Conservation (phyloP, 129 eudicot genomes). For the Saposhnikovia divaricata region DNA sequence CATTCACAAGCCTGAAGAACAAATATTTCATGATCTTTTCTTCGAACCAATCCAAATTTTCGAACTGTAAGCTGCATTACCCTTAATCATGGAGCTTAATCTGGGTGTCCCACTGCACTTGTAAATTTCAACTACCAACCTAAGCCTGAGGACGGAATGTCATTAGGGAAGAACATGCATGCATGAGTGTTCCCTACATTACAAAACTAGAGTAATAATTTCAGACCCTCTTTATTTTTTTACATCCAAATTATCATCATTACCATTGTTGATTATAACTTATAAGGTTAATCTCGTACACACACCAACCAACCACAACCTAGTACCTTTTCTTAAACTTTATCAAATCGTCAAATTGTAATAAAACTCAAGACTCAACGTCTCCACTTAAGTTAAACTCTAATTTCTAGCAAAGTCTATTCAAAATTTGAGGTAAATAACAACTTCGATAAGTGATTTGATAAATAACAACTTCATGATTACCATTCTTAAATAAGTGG, state of each 20-base stretch:
- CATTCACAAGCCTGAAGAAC: no score
- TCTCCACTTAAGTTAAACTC: not conserved
- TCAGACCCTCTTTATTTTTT: not conserved
- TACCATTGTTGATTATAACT: not conserved
- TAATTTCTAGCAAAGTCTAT: not conserved
- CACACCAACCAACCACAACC: not conserved
- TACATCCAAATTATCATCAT: not conserved
- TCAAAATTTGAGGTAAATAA: no score
- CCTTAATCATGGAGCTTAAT: not conserved
- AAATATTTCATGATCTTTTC: no score
- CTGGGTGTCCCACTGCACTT: not conserved
- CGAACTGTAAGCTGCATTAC: not conserved
- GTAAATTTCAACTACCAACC: not conserved
- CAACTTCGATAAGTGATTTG: no score
- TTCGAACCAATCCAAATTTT: not conserved
- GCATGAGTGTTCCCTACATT: constrained; percentile 1
- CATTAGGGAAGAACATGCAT: not conserved
- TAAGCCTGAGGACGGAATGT: not conserved
- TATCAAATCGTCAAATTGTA: not conserved
- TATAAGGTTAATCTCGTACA: not conserved
- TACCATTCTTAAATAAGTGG: no score
- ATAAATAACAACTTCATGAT: no score
- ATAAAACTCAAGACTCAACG: constrained; percentile 1
- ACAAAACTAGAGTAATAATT: not conserved
- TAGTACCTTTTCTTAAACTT: not conserved